A percentile compares a stretch with the other conserved stretches of the same genome.
Conservation (phyloP, 176 grass and related monocot genomes). For the Lolium rigidum region DNA sequence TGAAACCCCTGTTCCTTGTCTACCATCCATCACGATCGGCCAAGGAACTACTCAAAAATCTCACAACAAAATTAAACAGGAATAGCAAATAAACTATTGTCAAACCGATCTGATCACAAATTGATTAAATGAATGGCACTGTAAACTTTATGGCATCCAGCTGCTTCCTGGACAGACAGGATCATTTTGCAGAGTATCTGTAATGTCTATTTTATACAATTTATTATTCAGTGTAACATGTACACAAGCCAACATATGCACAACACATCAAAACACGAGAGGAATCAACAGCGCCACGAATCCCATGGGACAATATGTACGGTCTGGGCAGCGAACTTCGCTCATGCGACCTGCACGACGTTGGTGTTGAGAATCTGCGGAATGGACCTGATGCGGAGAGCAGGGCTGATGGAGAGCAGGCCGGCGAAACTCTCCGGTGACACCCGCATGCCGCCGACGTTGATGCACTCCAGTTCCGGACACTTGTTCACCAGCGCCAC, state of each 20-base stretch:
- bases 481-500: slow-evolving; percentile 78
- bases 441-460: slow-evolving; percentile 86
- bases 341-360: slow-evolving; percentile 41
- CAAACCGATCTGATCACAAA: no score
- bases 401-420: slow-evolving; percentile 74
- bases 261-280: not conserved
- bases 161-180: not conserved
- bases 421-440: slow-evolving; percentile 68
- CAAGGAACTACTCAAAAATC: no score
- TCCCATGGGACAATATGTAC: no score
- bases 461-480: slow-evolving; percentile 80
- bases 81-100: no score
- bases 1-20: no score
- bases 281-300: not conserved
- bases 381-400: slow-evolving; percentile 75
- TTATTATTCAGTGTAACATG: slow-evolving; percentile 42
- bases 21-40: no score
- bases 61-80: no score
- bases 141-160: not conserved
- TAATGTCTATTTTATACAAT: not conserved
- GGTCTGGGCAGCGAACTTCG: no score
- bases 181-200: not conserved
- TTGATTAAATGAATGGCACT: no score
- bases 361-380: slow-evolving; percentile 58
- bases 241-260: slow-evolving; percentile 34